Evolutionary conservation across 805 yeast genomes (phyloP).

Genomic region (Tetrapisispora arboricola): DNA sequence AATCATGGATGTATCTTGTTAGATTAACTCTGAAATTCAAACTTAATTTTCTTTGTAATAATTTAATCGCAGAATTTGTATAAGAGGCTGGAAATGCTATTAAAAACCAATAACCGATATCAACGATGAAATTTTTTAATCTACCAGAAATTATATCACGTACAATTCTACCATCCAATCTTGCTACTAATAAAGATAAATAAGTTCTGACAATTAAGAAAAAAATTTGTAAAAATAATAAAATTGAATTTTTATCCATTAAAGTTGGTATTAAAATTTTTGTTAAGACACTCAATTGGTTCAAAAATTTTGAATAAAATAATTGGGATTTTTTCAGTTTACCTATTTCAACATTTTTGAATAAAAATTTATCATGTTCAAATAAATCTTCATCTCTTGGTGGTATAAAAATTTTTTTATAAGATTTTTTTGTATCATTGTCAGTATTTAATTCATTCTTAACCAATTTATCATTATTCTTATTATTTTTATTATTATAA

Average conservation of each 20-base stretch:
- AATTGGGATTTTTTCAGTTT: slow-evolving; percentile 15
- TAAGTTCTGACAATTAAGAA: slow-evolving; percentile 77
- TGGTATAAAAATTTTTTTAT: slow-evolving; percentile 22
- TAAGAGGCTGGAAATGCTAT: slow-evolving; percentile 91
- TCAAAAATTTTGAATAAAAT: slow-evolving; percentile 54
- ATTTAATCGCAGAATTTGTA: slow-evolving; percentile 83
- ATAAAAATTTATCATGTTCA: slow-evolving; percentile 27
- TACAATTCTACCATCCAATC: slow-evolving; percentile 85
- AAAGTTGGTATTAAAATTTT: slow-evolving; percentile 70
- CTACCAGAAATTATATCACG: slow-evolving; percentile 78
- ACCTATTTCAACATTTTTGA: slow-evolving; percentile 21
- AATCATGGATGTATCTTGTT: slow-evolving; percentile 79
- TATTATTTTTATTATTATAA: neutral
- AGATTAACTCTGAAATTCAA: slow-evolving; percentile 77
- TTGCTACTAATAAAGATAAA: slow-evolving; percentile 76
- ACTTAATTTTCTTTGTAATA: slow-evolving; percentile 63
- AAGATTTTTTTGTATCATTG: slow-evolving; percentile 4
- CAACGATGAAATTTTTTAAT: slow-evolving; percentile 63
- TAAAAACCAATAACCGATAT: slow-evolving; percentile 75
- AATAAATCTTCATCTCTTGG: slow-evolving; percentile 23
- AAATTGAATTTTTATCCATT: slow-evolving; percentile 53
- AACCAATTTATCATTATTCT: too few species aligned
- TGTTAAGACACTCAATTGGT: slow-evolving; percentile 69
- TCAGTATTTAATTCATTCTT: neutral
- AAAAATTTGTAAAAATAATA: slow-evolving; percentile 59